Conservation (phyloP, 176 grass and related monocot genomes). For the Triticum aestivum region DNA sequence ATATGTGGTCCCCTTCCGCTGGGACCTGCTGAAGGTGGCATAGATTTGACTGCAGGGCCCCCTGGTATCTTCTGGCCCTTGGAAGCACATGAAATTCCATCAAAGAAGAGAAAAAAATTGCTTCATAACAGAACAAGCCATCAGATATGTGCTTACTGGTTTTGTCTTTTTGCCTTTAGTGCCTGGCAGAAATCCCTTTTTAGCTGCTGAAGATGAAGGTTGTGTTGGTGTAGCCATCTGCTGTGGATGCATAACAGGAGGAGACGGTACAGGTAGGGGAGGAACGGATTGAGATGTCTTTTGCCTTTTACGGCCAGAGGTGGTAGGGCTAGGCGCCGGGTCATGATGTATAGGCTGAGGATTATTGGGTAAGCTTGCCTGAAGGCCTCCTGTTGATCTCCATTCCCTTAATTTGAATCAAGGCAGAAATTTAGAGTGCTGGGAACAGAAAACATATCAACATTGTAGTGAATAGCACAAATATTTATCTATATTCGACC, state of each 20-base stretch:
- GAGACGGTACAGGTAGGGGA: constrained; percentile 47
- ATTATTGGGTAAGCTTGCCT: constrained; percentile 54
- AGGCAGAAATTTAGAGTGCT: constrained; percentile 26
- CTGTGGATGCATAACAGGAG: constrained; percentile 64
- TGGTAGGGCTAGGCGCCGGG: constrained; percentile 66
- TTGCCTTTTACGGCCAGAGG: constrained; percentile 88
- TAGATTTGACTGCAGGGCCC: constrained; percentile 58
- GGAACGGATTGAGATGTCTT: constrained; percentile 75
- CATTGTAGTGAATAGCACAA: not conserved
- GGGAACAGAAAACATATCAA: constrained; percentile 25
- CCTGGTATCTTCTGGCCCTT: constrained; percentile 76
- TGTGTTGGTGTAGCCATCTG: constrained; percentile 51
- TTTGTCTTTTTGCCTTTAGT: constrained; percentile 84
- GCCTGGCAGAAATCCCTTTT: constrained; percentile 57
- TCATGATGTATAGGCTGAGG: constrained; percentile 70
- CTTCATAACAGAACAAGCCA: not conserved
- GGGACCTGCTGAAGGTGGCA: constrained; percentile 68
- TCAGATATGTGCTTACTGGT: constrained; percentile 51
- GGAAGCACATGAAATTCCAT: constrained; percentile 30
- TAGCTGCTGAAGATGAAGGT: constrained; percentile 68
- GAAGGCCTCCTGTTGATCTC: constrained; percentile 57
- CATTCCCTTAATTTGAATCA: constrained; percentile 50
- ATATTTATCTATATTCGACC: constrained; percentile 43
- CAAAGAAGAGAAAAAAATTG: not conserved
- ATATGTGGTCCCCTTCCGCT: constrained; percentile 67